A percentile compares a stretch with the other conserved stretches of the same genome.
phyloP scores from a whole-genome alignment of 2,329 filamentous ascomycete genomes.

The Alternaria brassicicola region DNA sequence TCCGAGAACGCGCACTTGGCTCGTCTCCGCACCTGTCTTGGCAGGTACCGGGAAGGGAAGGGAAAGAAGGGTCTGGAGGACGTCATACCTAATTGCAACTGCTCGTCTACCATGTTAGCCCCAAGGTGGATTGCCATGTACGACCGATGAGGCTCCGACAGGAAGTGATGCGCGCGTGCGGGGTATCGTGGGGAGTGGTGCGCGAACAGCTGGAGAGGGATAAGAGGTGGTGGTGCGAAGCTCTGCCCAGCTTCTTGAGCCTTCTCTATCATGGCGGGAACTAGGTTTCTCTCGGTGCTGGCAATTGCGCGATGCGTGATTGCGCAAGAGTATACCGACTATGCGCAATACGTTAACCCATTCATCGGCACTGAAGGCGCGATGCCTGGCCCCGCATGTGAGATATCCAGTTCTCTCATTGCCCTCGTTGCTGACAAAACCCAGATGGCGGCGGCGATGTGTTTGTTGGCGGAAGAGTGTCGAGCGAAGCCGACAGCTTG shows the following conservation, averaged over 20 bases:
- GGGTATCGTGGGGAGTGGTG: slow-evolving; percentile 14
- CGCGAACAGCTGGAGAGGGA: not conserved
- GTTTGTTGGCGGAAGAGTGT: slow-evolving; percentile 50
- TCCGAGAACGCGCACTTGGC: not conserved
- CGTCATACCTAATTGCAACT: slow-evolving; percentile 19
- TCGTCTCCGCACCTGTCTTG: slow-evolving; percentile 17
- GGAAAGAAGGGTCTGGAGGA: slow-evolving; percentile 21
- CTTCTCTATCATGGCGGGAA: not conserved
- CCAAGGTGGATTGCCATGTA: slow-evolving; percentile 16
- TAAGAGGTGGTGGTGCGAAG: not conserved
- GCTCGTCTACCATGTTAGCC: slow-evolving; percentile 27
- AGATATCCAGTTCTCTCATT: not conserved
- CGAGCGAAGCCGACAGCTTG: slow-evolving; percentile 39
- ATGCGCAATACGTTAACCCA: slow-evolving; percentile 51
- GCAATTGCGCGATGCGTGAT: not conserved
- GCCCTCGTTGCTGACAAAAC: slow-evolving; percentile 2
- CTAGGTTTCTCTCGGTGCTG: not conserved
- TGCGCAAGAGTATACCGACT: slow-evolving; percentile 33
- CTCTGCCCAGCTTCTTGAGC: not conserved
- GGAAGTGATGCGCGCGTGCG: slow-evolving; percentile 19
- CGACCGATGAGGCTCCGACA: not conserved
- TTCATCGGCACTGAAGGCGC: slow-evolving; percentile 57
- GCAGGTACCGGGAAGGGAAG: slow-evolving; percentile 18
- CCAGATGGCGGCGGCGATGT: slow-evolving; percentile 50
- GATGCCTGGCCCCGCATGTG: slow-evolving; percentile 48